Conservation (phyloP, 2,329 filamentous ascomycete species). For the Aspergillus udagawae region DNA sequence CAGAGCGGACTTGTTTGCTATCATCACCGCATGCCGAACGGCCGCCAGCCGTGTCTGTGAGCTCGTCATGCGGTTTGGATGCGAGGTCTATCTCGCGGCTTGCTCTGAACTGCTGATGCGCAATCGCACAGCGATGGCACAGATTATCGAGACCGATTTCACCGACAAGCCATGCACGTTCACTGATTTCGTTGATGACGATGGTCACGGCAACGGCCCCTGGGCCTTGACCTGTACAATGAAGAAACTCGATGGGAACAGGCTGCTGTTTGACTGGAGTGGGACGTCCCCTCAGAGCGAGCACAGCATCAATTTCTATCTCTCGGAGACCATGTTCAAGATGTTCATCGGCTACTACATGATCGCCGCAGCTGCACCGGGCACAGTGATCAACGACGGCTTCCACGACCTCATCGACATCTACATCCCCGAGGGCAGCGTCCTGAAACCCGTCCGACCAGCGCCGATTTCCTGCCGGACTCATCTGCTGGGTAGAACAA, state of each 20-base stretch:
- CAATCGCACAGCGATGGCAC: conserved; percentile 43
- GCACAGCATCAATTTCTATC: conserved; percentile 47
- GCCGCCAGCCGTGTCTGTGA: conserved; percentile 45
- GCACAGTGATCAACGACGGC: conserved; percentile 49
- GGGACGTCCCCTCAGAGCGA: conserved; percentile 47
- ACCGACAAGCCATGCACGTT: conserved; percentile 41
- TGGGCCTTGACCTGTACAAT: conserved; percentile 48
- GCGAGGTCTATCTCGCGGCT: conserved; percentile 44
- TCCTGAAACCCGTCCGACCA: conserved; percentile 46
- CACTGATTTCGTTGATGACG: conserved; percentile 50
- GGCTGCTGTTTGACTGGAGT: conserved; percentile 47
- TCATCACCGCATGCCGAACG: conserved; percentile 46
- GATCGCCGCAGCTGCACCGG: conserved; percentile 47
- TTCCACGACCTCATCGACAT: conserved; percentile 50
- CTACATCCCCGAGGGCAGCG: conserved; percentile 42
- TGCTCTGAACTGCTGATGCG: conserved; percentile 44
- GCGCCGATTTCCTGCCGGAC: conserved; percentile 48
- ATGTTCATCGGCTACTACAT: conserved; percentile 50
- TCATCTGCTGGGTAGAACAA: conserved; percentile 45
- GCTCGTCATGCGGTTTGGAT: conserved; percentile 43
- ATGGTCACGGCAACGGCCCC: conserved; percentile 44
- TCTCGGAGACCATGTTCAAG: conserved; percentile 49
- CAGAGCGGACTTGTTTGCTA: conserved; percentile 45
- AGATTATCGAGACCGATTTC: conserved; percentile 46
- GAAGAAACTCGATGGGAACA: conserved; percentile 39